Evolutionary conservation across 768 basidiomycete genomes (phyloP), one percentile per base, ranked within the genome.

Genomic region (Lentinula guzmanii): DNA sequence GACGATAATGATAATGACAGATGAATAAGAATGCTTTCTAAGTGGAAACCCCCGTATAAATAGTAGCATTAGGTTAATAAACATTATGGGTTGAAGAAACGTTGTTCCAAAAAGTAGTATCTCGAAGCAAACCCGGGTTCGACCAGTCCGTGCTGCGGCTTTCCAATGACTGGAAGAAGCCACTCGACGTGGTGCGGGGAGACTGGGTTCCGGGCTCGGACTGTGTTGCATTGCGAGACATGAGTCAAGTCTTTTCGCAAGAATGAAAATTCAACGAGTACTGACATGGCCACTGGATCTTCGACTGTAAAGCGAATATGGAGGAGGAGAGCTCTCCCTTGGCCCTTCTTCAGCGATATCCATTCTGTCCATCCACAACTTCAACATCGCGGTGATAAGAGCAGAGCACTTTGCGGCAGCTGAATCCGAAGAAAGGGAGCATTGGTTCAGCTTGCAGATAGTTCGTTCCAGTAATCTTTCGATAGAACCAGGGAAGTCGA

Each of bases 401-500:
- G 33, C 37, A n/a, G 52, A 34, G 37, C 52, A 34, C 15, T 53
- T 53, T 24, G 16, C 37, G 15, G 52, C 52, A 1, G 52, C 52
- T 24, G 52, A 53, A 10, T 53, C 52, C 3, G 52, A 39, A 53
- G 52, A 34, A 53, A 34, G 37, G 3, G 52, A 53, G 31, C 34
- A 34, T 9, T 53, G 52, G 13, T 53, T 53, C 11, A 53, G 18
- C 9, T 53, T 34, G 16, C 18, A 34, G 37, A 53, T 53, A 39
- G 34, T 53, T 21, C 37, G 33, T 7, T 53, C 37, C 33, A 53
- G 37, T 34, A 53, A 13, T 24, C 37, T 53, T 15, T 53, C 52
- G 11, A 34, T 53, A n/a, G 52, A 53, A 53, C 52, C 52, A 53
- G 52, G 52, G 15, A 53, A 53, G 33, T 53, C 52, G 16, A 53